Conservation (phyloP, 2,329 filamentous ascomycete genomes). For the Calonectria multiphialidica region DNA sequence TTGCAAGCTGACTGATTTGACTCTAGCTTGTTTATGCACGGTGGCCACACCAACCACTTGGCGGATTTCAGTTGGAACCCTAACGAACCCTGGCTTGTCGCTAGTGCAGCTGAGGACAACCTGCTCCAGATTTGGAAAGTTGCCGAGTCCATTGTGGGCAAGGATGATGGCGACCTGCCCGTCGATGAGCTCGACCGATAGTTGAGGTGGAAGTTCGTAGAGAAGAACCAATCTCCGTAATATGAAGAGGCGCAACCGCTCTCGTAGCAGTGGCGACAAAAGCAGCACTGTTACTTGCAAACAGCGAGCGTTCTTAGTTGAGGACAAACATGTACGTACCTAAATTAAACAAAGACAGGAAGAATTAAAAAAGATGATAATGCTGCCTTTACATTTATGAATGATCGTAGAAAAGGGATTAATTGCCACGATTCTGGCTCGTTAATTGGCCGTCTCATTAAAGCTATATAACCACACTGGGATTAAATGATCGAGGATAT, state of each 20-base stretch:
- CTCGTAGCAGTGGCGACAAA: constrained; percentile 35
- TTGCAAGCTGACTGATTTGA: constrained; percentile 35
- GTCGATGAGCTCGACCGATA: constrained; percentile 81
- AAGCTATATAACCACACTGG: no score
- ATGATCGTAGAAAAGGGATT: not conserved
- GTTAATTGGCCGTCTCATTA: not conserved
- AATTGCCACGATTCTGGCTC: not conserved
- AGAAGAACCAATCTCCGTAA: constrained; percentile 46
- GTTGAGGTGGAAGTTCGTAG: constrained; percentile 50
- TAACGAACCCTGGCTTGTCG: constrained; percentile 96
- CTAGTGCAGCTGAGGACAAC: constrained; percentile 96
- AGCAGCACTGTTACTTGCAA: not conserved
- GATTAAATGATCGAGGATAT: not conserved
- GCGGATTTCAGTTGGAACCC: constrained; percentile 98
- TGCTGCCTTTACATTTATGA: not conserved
- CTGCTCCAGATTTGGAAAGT: constrained; percentile 95
- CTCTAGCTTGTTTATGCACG: constrained; percentile 92
- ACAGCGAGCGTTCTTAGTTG: constrained; percentile 20
- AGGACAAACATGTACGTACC: not conserved
- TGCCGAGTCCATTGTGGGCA: constrained; percentile 83
- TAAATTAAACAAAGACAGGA: constrained; percentile 31
- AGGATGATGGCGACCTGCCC: constrained; percentile 80
- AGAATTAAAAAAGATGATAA: constrained; percentile 16
- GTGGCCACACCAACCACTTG: constrained; percentile 96
- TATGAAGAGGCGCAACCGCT: constrained; percentile 45